Percentiles rank a stretch among this genome's conserved stretches.
Evolutionary conservation across 331 rosid species (phyloP).

Genomic region (Rhamnella rubrinervis): DNA sequence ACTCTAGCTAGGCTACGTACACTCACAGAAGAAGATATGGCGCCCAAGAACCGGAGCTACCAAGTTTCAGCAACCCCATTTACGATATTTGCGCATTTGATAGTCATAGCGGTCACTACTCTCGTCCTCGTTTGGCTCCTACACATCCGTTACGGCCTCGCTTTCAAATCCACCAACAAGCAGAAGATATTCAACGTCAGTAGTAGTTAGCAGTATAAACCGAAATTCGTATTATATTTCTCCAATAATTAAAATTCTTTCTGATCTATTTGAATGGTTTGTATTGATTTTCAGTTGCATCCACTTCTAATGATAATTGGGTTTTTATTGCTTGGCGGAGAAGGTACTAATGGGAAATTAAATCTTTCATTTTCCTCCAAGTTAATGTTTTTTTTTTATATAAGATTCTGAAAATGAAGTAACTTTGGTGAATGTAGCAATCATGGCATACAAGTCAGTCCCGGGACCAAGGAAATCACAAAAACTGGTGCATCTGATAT

Average conservation of each 20-base stretch:
- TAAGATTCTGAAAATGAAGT: background rate
- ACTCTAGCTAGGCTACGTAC: too few species aligned
- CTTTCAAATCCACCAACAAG: slow-evolving; percentile 46
- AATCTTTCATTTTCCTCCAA: background rate
- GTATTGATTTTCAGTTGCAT: slow-evolving; percentile 48
- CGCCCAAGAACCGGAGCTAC: slow-evolving; percentile 35
- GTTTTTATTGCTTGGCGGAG: slow-evolving; percentile 59
- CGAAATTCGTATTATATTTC: background rate
- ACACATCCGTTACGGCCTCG: slow-evolving; percentile 52
- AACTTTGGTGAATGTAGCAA: slow-evolving; percentile 40
- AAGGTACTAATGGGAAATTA: slow-evolving; percentile 40
- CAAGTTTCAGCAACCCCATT: slow-evolving; percentile 40
- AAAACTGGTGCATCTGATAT: slow-evolving; percentile 45
- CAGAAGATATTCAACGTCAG: slow-evolving; percentile 54
- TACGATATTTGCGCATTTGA: slow-evolving; percentile 54
- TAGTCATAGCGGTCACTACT: slow-evolving; percentile 47
- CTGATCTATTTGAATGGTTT: background rate
- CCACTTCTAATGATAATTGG: slow-evolving; percentile 66
- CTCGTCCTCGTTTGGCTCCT: slow-evolving; percentile 58
- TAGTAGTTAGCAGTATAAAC: too few species aligned
- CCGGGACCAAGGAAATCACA: slow-evolving; percentile 32
- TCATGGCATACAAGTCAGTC: slow-evolving; percentile 52
- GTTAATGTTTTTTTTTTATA: background rate
- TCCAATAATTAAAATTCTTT: background rate
- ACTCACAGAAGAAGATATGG: slow-evolving; percentile 15